Conservation (phyloP, 2,329 filamentous ascomycete species). For the Exophiala oligosperma region DNA sequence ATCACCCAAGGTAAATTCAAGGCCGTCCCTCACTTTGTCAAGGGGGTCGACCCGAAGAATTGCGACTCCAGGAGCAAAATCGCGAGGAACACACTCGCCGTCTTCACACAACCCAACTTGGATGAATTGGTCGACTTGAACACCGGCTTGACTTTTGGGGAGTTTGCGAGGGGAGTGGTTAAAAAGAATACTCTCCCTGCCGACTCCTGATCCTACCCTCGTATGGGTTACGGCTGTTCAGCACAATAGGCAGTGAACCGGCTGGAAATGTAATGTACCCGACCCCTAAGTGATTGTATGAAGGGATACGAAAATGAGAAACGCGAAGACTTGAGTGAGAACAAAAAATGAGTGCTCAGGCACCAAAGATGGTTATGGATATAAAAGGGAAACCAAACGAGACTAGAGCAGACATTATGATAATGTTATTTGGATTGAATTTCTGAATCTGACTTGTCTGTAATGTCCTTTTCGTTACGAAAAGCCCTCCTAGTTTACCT, state of each 20-base stretch:
- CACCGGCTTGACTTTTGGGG: slow-evolving; percentile 71
- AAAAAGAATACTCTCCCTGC: slow-evolving; percentile 57
- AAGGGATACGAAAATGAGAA: background rate
- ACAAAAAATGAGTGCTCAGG: too few relatives aligned
- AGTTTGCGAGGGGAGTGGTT: slow-evolving; percentile 77
- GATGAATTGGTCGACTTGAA: slow-evolving; percentile 67
- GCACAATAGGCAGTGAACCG: background rate
- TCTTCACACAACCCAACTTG: slow-evolving; percentile 96
- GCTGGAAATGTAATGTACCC: too few relatives aligned
- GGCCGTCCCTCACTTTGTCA: slow-evolving; percentile 94
- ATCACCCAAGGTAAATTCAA: slow-evolving; percentile 91
- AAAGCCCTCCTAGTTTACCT: too few relatives aligned
- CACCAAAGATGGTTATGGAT: too few relatives aligned
- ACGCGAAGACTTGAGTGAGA: too few relatives aligned
- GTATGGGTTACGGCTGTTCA: slow-evolving; percentile 40
- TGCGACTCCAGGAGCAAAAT: slow-evolving; percentile 43
- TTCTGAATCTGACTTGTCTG: too few relatives aligned
- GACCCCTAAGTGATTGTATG: background rate
- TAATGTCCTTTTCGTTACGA: too few relatives aligned
- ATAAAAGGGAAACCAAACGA: too few relatives aligned
- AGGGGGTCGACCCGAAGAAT: slow-evolving; percentile 63
- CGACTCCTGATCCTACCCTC: too few relatives aligned
- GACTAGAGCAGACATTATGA: too few relatives aligned
- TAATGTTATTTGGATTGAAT: too few relatives aligned
- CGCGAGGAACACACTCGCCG: slow-evolving; percentile 84